These are phyloP conservation scores for Phytophthora idaei DNA, from an alignment of 352 stramenopile genomes.

Conservation along the genomic window DNA sequence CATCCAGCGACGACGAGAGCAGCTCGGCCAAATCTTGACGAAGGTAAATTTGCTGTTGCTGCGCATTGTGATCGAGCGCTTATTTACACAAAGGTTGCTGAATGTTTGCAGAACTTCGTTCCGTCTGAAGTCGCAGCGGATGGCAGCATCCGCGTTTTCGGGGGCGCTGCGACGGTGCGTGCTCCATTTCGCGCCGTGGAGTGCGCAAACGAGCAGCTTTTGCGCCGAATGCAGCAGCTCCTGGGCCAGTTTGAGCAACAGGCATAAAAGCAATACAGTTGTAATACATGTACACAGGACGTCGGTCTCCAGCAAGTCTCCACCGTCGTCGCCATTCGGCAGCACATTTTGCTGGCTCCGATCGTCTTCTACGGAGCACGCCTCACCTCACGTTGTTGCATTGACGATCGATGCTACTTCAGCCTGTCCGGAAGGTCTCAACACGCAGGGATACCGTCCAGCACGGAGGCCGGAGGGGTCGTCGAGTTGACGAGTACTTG, in stretches of 20 bases:
- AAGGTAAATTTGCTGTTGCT: conserved; percentile 21
- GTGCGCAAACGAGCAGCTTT: conserved; percentile 60
- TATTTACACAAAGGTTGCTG: neutral
- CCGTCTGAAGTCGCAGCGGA: conserved; percentile 24
- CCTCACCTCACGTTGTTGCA: neutral
- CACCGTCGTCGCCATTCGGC: neutral
- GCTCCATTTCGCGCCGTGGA: conserved; percentile 41
- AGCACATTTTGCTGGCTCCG: neutral
- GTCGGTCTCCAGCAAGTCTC: neutral
- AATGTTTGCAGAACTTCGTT: conserved; percentile 26
- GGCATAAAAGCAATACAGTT: conserved; percentile 10
- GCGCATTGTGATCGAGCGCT: no score
- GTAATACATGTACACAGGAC: neutral
- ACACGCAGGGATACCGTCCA: conserved; percentile 36
- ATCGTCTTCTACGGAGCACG: neutral
- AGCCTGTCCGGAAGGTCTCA: conserved; percentile 40
- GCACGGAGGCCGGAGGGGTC: conserved; percentile 6
- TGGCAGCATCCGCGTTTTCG: conserved; percentile 43
- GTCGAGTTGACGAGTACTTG: conserved; percentile 15
- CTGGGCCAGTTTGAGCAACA: conserved; percentile 19
- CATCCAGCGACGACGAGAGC: conserved; percentile 12
- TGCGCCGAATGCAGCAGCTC: conserved; percentile 47
- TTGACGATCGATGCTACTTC: conserved; percentile 1
- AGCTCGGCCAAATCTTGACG: conserved; percentile 24
- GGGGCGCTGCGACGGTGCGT: conserved; percentile 48